Conservation (phyloP, 1,284 basidiomycete species). For the Moniliophthora roreri region DNA sequence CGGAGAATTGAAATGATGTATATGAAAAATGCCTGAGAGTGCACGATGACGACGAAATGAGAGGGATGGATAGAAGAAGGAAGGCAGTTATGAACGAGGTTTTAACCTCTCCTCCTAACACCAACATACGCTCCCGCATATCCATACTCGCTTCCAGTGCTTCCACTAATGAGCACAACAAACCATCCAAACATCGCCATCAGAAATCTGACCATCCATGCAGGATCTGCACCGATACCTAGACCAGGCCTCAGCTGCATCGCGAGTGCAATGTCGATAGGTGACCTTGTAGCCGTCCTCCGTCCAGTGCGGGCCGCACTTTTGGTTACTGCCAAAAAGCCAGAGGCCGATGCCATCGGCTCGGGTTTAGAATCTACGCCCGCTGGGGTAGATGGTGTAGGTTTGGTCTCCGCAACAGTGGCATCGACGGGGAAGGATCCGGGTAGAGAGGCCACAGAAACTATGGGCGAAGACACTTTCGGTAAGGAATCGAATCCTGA, state of each 20-base stretch:
- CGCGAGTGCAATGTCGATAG: conserved; percentile 68
- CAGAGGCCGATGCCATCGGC: neutral
- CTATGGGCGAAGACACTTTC: conserved; percentile 12
- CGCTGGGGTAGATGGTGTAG: neutral
- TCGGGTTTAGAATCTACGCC: conserved; percentile 1
- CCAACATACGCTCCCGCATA: neutral
- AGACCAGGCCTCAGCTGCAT: conserved; percentile 72
- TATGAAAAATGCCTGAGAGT: too few species aligned
- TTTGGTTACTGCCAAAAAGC: conserved; percentile 13
- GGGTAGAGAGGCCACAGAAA: conserved; percentile 18
- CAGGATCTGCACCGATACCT: conserved; percentile 66
- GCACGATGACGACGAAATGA: too few species aligned
- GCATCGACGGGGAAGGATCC: conserved; percentile 15
- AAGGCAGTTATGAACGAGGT: neutral
- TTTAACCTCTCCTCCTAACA: neutral
- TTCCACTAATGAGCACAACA: conserved; percentile 36
- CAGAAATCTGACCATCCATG: conserved; percentile 75
- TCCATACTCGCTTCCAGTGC: conserved; percentile 1
- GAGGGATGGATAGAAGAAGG: neutral
- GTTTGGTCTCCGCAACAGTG: neutral
- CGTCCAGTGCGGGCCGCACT: conserved; percentile 24
- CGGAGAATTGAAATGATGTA: too few species aligned
- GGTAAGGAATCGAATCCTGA: neutral
- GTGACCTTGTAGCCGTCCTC: conserved; percentile 34
- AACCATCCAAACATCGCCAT: conserved; percentile 81